Percentiles rank a stretch among this genome's conserved stretches.
These are phyloP conservation scores for Aureobasidium sp. DNA, from an alignment of 2,329 filamentous ascomycete species.

Conservation along the genomic window DNA sequence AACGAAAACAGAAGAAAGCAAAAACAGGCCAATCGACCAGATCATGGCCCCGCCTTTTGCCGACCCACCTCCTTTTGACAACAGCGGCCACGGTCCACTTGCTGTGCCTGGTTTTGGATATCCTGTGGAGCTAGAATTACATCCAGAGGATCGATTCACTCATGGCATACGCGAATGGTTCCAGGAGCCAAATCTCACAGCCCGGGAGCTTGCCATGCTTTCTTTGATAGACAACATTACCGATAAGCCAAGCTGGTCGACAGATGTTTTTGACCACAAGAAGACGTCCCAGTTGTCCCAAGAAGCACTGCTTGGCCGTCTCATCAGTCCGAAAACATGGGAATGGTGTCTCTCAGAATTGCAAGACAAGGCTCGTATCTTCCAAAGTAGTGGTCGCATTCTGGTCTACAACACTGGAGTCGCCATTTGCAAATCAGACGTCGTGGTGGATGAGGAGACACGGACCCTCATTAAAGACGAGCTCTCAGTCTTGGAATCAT, in stretches of 20 bases:
- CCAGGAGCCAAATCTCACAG: not conserved
- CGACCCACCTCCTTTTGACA: not conserved
- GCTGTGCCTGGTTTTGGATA: constrained; percentile 4
- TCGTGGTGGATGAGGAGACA: not conserved
- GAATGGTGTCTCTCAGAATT: not conserved
- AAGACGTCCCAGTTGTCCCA: not conserved
- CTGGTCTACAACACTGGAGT: constrained; percentile 4
- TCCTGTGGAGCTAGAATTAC: not conserved
- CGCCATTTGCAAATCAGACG: not conserved
- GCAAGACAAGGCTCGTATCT: constrained; percentile 1
- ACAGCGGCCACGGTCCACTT: constrained; percentile 1
- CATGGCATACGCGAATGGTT: constrained; percentile 1
- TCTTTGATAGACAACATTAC: not conserved
- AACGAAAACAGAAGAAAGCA: too few relatives aligned
- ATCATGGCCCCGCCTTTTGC: constrained; percentile 3
- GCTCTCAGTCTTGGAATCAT: not conserved
- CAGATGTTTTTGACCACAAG: not conserved
- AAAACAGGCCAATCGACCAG: too few relatives aligned
- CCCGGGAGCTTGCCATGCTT: constrained; percentile 5
- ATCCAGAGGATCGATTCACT: constrained; percentile 5
- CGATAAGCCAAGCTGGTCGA: constrained; percentile 1
- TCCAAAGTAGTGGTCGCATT: not conserved
- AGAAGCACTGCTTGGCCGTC: constrained; percentile 1
- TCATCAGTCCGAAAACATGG: not conserved
- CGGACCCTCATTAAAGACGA: not conserved